These are phyloP conservation scores for Fusarium longipes DNA, from an alignment of 2,329 filamentous ascomycete species.

Conservation along the genomic window DNA sequence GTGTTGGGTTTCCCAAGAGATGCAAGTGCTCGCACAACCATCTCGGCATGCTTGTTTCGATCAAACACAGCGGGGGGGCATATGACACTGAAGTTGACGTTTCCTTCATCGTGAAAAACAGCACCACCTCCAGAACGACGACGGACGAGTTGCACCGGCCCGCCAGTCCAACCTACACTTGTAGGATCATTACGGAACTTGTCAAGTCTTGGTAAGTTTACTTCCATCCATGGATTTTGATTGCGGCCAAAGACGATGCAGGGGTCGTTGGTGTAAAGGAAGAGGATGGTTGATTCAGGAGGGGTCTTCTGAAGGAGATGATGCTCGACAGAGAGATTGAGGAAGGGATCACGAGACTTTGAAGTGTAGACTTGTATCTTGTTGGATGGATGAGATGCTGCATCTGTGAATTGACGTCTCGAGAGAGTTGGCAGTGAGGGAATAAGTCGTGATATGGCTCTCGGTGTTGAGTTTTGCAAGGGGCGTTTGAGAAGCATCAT, in stretches of 20 bases:
- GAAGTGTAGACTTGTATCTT: conserved; percentile 78
- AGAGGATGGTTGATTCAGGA: conserved; percentile 78
- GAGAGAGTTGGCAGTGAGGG: conserved; percentile 20
- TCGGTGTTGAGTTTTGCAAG: conserved; percentile 17
- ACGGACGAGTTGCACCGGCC: conserved; percentile 73
- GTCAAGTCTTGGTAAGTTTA: conserved; percentile 74
- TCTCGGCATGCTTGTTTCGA: conserved; percentile 87
- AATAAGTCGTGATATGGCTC: conserved; percentile 13
- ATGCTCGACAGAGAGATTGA: conserved; percentile 96
- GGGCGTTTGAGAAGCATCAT: conserved; percentile 25
- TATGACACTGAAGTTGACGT: conserved; percentile 95
- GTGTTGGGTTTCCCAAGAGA: conserved; percentile 67
- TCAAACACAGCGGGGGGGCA: conserved; percentile 81
- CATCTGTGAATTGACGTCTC: conserved; percentile 51
- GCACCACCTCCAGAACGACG: conserved; percentile 89
- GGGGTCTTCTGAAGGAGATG: conserved; percentile 82
- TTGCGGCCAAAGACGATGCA: conserved; percentile 94
- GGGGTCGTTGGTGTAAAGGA: conserved; percentile 88
- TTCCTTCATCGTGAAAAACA: conserved; percentile 93
- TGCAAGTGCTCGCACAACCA: conserved; percentile 87
- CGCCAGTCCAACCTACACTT: conserved; percentile 44
- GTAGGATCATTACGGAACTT: conserved; percentile 37
- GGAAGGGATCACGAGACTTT: conserved; percentile 76
- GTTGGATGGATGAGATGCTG: conserved; percentile 57
- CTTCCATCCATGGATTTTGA: conserved; percentile 97